These are phyloP conservation scores for Viridothelium virens DNA, from an alignment of 495 filamentous ascomycete species.

Conservation along the genomic window DNA sequence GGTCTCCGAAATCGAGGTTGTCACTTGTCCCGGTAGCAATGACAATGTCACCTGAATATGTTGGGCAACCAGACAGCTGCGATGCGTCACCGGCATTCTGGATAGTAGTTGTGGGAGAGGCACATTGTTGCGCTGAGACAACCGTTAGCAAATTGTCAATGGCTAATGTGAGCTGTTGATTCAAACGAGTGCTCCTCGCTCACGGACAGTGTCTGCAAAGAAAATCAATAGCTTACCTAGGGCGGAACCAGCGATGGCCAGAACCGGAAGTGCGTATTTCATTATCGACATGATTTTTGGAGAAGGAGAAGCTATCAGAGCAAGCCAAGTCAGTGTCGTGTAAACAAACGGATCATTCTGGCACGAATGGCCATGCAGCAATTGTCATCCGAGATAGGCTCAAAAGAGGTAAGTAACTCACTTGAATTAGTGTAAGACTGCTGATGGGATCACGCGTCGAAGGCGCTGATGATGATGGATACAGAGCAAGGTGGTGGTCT, in stretches of 20 bases:
- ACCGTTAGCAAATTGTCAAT: constrained; percentile 16
- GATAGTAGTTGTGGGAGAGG: constrained; percentile 49
- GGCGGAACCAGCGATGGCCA: constrained; percentile 57
- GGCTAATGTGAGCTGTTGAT: constrained; percentile 14
- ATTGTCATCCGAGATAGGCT: neutral
- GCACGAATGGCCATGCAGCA: neutral
- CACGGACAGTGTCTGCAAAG: neutral
- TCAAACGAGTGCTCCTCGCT: constrained; percentile 7
- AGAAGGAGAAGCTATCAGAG: neutral
- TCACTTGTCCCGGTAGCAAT: constrained; percentile 49
- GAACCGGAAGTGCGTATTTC: constrained; percentile 64
- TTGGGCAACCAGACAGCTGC: constrained; percentile 55
- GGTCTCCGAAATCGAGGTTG: constrained; percentile 47
- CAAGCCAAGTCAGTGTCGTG: neutral
- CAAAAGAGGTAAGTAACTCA: neutral
- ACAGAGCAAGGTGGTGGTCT: constrained; percentile 7
- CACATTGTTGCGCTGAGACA: constrained; percentile 39
- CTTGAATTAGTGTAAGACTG: constrained; percentile 11
- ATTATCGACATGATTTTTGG: constrained; percentile 56
- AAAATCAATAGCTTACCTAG: constrained; percentile 49
- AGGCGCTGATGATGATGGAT: constrained; percentile 10
- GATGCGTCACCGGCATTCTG: constrained; percentile 64
- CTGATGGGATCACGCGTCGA: neutral
- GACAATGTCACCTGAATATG: constrained; percentile 60
- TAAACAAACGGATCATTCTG: neutral